Base-by-base conservation (phyloP, 2,329 filamentous ascomycete genomes). In the Furcasterigmium furcatum region DNA sequence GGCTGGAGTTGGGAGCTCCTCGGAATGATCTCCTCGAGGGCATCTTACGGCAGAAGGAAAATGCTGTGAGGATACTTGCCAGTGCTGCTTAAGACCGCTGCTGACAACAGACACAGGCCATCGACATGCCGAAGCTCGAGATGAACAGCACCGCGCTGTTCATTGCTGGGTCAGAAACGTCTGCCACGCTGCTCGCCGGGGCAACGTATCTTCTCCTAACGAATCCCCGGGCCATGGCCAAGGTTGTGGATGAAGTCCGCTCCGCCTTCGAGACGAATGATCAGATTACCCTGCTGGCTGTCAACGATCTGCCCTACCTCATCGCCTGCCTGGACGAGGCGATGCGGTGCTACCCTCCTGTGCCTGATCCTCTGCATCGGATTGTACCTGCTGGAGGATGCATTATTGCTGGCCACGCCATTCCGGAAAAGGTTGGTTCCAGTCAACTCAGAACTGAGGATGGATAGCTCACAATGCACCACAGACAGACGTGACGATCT, bases 141-240 rank as follows among this genome's bases (percentile, higher is more conserved):
- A 44, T 41, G 10, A 59, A 51, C 6, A 43, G 52, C 4, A 44
- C 53, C 0, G 41, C 49, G 1, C 34, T 66, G 2, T 54, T 64
- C 9, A 16, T 62, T 7, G 72, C 67, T 0, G 73, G 72, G 0
- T 66, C 61, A 5, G 71, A 76, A 44, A 76, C 73, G 0, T 75
- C 71, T 0, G 71, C 72, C 0, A 71, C 71, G 0, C 54, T 65
- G 3, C 55, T 76, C 3, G 55, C 61, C 0, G 72, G 71, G 2
- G 55, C 60, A 0, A 71, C 69, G 0, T 75, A 64, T 43, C 58
- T 69, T 1, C 57, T 79, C 3, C 44, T 56, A 0, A 56, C 30
- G 3, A 60, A 68, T 25, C 64, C 64, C 0, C 43, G 56, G 0
- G 52, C 48, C 2, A 48, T 66, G 7, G 38, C 56, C 8, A 66